Conservation (phyloP, 2,329 filamentous ascomycete species). For the Metarhizium anisopliae region DNA sequence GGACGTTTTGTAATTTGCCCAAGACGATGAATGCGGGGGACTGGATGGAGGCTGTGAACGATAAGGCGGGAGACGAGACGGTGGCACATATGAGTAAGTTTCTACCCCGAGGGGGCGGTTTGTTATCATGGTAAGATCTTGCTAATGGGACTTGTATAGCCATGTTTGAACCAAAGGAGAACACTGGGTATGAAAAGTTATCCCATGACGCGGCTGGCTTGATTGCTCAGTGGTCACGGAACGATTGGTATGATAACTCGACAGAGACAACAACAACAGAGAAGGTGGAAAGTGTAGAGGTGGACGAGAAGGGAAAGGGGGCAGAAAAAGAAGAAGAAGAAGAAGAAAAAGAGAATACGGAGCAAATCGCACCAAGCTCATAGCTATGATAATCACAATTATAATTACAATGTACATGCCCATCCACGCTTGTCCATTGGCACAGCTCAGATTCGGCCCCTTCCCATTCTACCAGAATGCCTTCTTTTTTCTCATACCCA, state of each 20-base stretch:
- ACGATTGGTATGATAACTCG: constrained; percentile 51
- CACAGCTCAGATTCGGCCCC: not conserved
- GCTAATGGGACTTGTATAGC: constrained; percentile 25
- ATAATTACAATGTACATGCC: not conserved
- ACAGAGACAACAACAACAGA: constrained; percentile 8
- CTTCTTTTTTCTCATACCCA: not conserved
- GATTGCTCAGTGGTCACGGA: constrained; percentile 55
- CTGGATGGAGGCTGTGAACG: constrained; percentile 70
- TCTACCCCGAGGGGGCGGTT: not conserved
- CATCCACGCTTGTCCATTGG: not conserved
- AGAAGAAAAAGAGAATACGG: not conserved
- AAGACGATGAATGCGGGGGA: constrained; percentile 40
- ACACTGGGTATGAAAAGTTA: constrained; percentile 63
- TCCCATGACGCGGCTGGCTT: constrained; percentile 55
- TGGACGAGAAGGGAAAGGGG: not conserved
- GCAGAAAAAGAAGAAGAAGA: not conserved
- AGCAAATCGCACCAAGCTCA: not conserved
- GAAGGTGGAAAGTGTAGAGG: not conserved
- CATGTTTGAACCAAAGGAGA: constrained; percentile 66
- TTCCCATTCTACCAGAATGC: not conserved
- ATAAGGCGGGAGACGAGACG: constrained; percentile 69
- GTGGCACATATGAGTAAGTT: constrained; percentile 64
- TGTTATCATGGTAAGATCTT: not conserved
- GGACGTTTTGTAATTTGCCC: constrained; percentile 86
- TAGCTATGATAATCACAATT: not conserved